phyloP scores from a whole-genome alignment of 2,329 filamentous ascomycete species.

The Simplicillium aogashimaense region DNA sequence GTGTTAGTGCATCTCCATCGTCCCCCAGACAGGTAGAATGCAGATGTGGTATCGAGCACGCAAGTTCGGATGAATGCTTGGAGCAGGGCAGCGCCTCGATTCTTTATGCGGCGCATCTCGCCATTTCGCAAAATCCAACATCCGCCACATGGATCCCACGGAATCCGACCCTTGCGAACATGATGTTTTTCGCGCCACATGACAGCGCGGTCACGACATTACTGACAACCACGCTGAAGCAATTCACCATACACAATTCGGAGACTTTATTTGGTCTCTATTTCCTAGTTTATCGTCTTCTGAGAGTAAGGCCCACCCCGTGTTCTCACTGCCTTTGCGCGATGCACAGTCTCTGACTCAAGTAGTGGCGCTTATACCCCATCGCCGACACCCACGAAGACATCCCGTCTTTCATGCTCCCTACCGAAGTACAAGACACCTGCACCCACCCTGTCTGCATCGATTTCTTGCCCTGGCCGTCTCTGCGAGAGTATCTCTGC shows the following conservation, averaged over 20 bases:
- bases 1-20: conserved; percentile 1
- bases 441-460: conserved; percentile 6
- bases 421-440: conserved; percentile 6
- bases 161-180: conserved; percentile 12
- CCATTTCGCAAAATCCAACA: conserved; percentile 11
- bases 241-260: conserved; percentile 12
- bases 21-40: conserved; percentile 10
- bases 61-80: conserved; percentile 11
- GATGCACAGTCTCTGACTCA: neutral
- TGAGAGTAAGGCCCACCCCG: conserved; percentile 9
- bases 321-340: neutral
- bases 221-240: conserved; percentile 12
- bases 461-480: conserved; percentile 9
- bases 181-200: conserved; percentile 13
- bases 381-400: conserved; percentile 3
- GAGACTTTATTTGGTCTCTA: conserved; percentile 15
- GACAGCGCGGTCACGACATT: conserved; percentile 13
- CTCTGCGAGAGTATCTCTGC: conserved; percentile 8
- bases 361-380: conserved; percentile 8
- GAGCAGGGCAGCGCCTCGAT: conserved; percentile 15
- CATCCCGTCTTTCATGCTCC: conserved; percentile 6
- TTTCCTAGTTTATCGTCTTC: conserved; percentile 13
- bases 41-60: conserved; percentile 15
- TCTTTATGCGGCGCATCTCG: conserved; percentile 14
- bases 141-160: conserved; percentile 11